These are phyloP conservation scores for Aspergillus ustus DNA, from an alignment of 2,329 filamentous ascomycete species.

Conservation along the genomic window DNA sequence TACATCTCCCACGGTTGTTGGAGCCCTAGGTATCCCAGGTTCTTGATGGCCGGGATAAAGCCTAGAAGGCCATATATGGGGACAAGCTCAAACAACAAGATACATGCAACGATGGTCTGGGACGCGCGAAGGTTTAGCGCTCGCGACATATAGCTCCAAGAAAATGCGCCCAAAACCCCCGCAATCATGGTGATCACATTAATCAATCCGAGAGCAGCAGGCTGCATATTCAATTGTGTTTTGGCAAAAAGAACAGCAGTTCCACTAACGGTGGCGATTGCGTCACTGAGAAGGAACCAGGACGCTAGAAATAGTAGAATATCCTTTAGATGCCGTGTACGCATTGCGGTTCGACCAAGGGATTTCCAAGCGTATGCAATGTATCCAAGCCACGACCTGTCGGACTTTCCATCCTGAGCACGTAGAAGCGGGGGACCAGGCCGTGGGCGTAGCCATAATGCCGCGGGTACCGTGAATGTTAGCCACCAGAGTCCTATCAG, in stretches of 20 bases:
- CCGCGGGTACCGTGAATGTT: slow-evolving; percentile 84
- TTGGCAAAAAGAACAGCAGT: slow-evolving; percentile 97
- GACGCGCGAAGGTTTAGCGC: slow-evolving; percentile 72
- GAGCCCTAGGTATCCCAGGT: slow-evolving; percentile 78
- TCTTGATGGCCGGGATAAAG: slow-evolving; percentile 78
- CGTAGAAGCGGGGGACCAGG: slow-evolving; percentile 79
- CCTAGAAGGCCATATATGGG: slow-evolving; percentile 89
- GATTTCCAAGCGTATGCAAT: slow-evolving; percentile 84
- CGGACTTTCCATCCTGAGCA: slow-evolving; percentile 38
- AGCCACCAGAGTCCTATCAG: slow-evolving; percentile 93
- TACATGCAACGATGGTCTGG: slow-evolving; percentile 91
- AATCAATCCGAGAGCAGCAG: slow-evolving; percentile 86
- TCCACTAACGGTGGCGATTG: slow-evolving; percentile 90
- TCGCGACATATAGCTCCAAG: slow-evolving; percentile 80
- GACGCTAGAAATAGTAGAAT: slow-evolving; percentile 83
- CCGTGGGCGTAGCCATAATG: slow-evolving; percentile 82
- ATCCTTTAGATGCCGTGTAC: slow-evolving; percentile 75
- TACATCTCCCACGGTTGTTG: slow-evolving; percentile 98
- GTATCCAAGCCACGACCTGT: slow-evolving; percentile 69
- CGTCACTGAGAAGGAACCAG: slow-evolving; percentile 95
- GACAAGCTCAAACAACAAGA: slow-evolving; percentile 87
- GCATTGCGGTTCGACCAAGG: slow-evolving; percentile 76
- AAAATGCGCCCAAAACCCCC: slow-evolving; percentile 85
- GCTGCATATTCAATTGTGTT: slow-evolving; percentile 86
- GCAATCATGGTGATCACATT: slow-evolving; percentile 87